Conservation (phyloP, 306 rosid species). For the Castanea sativa region DNA sequence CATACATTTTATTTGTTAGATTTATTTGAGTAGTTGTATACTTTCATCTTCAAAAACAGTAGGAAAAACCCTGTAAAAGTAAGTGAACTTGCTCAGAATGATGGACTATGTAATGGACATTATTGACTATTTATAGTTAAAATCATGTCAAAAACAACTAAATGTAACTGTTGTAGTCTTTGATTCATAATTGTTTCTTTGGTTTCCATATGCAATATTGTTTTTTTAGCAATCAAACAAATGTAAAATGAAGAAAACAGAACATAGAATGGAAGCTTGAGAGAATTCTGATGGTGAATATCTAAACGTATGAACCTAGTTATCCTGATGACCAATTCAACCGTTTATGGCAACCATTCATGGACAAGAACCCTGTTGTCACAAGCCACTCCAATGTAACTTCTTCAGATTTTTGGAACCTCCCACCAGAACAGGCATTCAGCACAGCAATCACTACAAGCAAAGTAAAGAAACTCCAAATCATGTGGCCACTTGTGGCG, state of each 20-base stretch:
- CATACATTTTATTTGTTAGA: too few relatives aligned
- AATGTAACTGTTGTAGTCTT: too few relatives aligned
- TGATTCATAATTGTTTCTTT: too few relatives aligned
- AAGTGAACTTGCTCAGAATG: too few relatives aligned
- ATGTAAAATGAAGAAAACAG: neutral
- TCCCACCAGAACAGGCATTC: conserved; percentile 58
- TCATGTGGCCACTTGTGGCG: conserved; percentile 63
- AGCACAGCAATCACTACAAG: conserved; percentile 50
- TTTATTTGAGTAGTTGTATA: too few relatives aligned
- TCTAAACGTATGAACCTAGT: conserved; percentile 47
- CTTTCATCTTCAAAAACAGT: too few relatives aligned
- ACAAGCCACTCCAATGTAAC: conserved; percentile 33
- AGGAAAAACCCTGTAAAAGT: too few relatives aligned
- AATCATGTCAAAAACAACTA: too few relatives aligned
- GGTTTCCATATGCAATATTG: neutral
- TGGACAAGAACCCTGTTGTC: conserved; percentile 52
- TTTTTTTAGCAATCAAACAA: neutral
- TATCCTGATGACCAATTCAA: conserved; percentile 86
- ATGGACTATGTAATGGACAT: too few relatives aligned
- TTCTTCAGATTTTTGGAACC: conserved; percentile 74
- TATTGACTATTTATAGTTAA: too few relatives aligned
- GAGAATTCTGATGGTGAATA: conserved; percentile 34
- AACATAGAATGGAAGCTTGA: neutral
- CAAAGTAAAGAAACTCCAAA: conserved; percentile 48
- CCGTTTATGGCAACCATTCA: conserved; percentile 74